Conservation (phyloP, 164 flowering plant species). For the Kingdonia uniflora region DNA sequence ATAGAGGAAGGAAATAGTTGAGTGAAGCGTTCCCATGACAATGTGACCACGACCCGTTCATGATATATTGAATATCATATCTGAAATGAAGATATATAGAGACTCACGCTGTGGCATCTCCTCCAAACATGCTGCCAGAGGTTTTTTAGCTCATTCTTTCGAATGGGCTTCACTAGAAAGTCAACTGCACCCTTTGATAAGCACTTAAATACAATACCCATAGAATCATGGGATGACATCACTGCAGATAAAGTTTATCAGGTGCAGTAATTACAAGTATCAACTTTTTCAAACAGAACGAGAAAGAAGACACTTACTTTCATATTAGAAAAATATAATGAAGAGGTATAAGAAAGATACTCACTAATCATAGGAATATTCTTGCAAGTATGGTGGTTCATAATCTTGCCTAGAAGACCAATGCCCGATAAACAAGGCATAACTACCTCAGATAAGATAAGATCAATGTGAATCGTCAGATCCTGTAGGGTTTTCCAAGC, state of each 20-base stretch:
- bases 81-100: not conserved
- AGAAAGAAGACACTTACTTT: constrained; percentile 3
- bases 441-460: constrained; percentile 65
- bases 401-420: constrained; percentile 59
- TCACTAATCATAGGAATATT: constrained; percentile 79
- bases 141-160: constrained; percentile 68
- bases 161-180: constrained; percentile 60
- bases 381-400: constrained; percentile 59
- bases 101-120: constrained; percentile 54
- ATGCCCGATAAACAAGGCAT: constrained; percentile 71
- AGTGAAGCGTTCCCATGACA: no score
- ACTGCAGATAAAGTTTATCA: constrained; percentile 42
- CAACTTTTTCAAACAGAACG: constrained; percentile 6
- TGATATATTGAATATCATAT: not conserved
- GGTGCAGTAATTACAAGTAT: constrained; percentile 17
- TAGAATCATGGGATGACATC: constrained; percentile 72
- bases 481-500: constrained; percentile 74
- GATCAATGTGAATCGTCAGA: constrained; percentile 46
- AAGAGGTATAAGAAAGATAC: constrained; percentile 19
- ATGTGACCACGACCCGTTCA: not conserved
- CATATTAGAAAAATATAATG: not conserved
- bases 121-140: constrained; percentile 80
- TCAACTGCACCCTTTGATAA: constrained; percentile 67
- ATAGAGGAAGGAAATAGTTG: no score
- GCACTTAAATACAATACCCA: constrained; percentile 63